These are phyloP conservation scores for Blakeslea trispora DNA, from an alignment of 371 early-diverging fungal species.

Conservation along the genomic window DNA sequence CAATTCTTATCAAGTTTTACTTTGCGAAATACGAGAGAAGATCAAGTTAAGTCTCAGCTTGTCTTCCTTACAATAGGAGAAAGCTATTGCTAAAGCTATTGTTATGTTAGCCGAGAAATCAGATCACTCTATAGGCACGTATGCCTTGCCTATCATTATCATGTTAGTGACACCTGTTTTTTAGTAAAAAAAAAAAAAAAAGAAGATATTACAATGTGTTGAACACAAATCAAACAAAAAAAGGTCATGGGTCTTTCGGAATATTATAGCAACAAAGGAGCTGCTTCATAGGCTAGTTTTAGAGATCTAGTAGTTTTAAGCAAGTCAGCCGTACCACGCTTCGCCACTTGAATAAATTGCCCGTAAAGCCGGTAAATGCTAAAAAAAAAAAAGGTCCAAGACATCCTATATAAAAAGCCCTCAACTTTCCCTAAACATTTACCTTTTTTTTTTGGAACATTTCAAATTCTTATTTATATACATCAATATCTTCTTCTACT, in stretches of 20 bases:
- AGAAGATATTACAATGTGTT: background rate
- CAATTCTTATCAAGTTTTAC: too few species aligned
- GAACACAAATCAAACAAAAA: slow-evolving; percentile 16
- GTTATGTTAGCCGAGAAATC: too few species aligned
- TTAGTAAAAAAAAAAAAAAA: slow-evolving; percentile 1
- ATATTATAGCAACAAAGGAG: background rate
- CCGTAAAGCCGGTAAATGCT: slow-evolving; percentile 3
- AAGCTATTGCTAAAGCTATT: too few species aligned
- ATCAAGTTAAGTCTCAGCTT: too few species aligned
- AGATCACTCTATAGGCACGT: too few species aligned
- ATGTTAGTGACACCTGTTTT: background rate
- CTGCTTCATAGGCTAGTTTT: background rate
- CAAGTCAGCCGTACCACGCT: slow-evolving; percentile 3
- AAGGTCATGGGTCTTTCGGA: slow-evolving; percentile 16
- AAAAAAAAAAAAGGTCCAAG: background rate
- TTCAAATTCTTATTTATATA: background rate
- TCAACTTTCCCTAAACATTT: too few species aligned
- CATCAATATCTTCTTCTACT: background rate
- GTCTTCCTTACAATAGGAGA: too few species aligned
- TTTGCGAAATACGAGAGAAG: too few species aligned
- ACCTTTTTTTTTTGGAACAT: too few species aligned
- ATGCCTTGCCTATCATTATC: too few species aligned
- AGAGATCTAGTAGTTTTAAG: slow-evolving; percentile 7
- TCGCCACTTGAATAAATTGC: slow-evolving; percentile 6
- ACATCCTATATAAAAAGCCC: background rate